Base-by-base conservation (phyloP, 2,329 filamentous ascomycete species). In the Coleophoma eucalyptorum region DNA sequence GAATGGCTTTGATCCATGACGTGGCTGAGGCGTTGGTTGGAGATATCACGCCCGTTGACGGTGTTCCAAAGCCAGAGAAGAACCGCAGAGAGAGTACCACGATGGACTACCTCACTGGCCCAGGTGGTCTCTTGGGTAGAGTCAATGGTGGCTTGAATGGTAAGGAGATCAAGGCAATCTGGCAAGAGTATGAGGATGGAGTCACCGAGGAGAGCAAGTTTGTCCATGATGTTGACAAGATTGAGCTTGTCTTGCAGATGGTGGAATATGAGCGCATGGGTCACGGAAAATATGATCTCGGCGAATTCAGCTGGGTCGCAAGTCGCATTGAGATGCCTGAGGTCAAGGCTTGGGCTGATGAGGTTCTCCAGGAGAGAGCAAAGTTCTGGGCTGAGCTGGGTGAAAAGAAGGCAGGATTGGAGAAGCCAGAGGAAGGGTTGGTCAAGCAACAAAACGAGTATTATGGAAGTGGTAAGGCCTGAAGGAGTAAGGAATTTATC, bases 161-260 rank as follows among this genome's bases (percentile, higher is more conserved):
- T 3, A 67, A 78, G 49, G 84, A 92, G 48, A 86, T 99, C 26
- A 78, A 86, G 52, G 81, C 78, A 8, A 79, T 97, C 46, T 99
- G 94, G 90, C 86, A 95, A 64, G 94, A 99, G 70, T 99, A 99
- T 65, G 94, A 99, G 70, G 90, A 94, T 61, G 85, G 84, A 16
- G 64, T 86, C 72, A 97, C 94, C 8, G 72, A 86, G 13, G 93
- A 99, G 67, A 89, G 87, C 59, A 78, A 85, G 54, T 97, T 93
- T 57, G 94, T 99, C 41, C 94, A 99, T 68, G 94, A 99, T 67
- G 83, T 99, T 52, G 94, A 99, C 72, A 97, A 97, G 83, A 84
- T 99, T 69, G 94, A 99, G 73, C 75, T 99, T 58, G 72, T 99
- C 54, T 73, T 96, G 64, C 94, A 99, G 74, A 97, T 97, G 89